Percentiles rank a stretch among this genome's conserved stretches.
phyloP scores from a whole-genome alignment of 192 early-diverging fungal species.

The Podila epicladia region DNA sequence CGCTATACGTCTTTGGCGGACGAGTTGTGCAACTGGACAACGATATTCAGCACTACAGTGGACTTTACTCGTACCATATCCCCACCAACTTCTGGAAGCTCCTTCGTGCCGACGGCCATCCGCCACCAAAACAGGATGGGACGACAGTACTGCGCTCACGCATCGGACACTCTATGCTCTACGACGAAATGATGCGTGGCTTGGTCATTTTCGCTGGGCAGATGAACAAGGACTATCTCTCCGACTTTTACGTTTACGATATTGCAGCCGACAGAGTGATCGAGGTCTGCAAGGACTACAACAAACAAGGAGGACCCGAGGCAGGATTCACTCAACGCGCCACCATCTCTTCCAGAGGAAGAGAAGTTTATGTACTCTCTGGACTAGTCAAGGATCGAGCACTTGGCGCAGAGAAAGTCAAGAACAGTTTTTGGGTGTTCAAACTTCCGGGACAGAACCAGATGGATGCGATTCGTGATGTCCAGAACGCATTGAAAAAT shows the following conservation, averaged over 20 bases:
- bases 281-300: conserved; percentile 82
- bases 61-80: conserved; percentile 87
- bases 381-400: conserved; percentile 71
- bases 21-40: conserved; percentile 72
- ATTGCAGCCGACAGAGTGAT: conserved; percentile 81
- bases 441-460: conserved; percentile 55
- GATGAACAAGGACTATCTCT: conserved; percentile 80
- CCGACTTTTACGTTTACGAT: conserved; percentile 87
- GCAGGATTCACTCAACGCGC: conserved; percentile 86
- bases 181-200: conserved; percentile 75
- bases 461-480: conserved; percentile 41
- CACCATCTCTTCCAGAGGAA: conserved; percentile 78
- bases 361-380: conserved; percentile 89
- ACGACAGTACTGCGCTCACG: conserved; percentile 75
- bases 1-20: conserved; percentile 94
- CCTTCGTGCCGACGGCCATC: conserved; percentile 73
- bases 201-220: conserved; percentile 93
- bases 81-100: conserved; percentile 74
- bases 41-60: conserved; percentile 81
- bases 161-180: conserved; percentile 91
- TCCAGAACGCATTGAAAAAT: conserved; percentile 21
- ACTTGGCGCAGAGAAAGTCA: conserved; percentile 67
- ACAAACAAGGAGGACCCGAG: conserved; percentile 79
- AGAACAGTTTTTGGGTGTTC: conserved; percentile 86
- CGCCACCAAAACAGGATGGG: conserved; percentile 52